Base-by-base conservation (phyloP, 345 rosid species). In the Brassica juncea region DNA sequence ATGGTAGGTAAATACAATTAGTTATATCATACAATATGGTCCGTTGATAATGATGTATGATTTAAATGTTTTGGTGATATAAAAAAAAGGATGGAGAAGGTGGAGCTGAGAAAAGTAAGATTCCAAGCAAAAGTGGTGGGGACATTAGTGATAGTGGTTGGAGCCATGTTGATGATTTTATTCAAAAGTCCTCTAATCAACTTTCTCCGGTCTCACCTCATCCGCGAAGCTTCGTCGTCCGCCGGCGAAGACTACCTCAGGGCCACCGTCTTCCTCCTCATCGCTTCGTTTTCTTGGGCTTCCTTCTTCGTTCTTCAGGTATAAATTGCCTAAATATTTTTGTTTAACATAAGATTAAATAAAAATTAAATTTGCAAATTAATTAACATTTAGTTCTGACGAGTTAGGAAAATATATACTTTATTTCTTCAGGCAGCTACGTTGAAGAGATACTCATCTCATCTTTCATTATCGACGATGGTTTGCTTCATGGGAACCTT, bases 281-380 rank as follows among this genome's bases (percentile, higher is more conserved):
- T 94, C 10, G 97, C 97, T 79, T 91, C 97, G 4, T 80, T 94
- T 11, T 94, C 99, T 4, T 94, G 99, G 99, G 89, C 99, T 30
- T 88, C 88, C n/a, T 84, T 91, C 69, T 94, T 92, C 49, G 90
- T 94, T 49, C 79, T 94, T 55, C 98, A 94, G 86, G 98, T 82
- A 61, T 2, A 42, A 42, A 42, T 42, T 42, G 4, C 11, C 52
- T 42, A 42, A 42, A 10, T 42, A 8, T 42, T 10, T 9, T n/a
- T 49, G 16, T 15, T 4, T 49, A 14, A 14, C 1, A 49, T 4
- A 5, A 47, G 19, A 5, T n/a, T 5, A 52, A 52, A 52, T 52
- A 52, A 19, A 52, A 15, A n/a, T 52, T 15, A 5, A 6, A 1
- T 52, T 52, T 52, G 57, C 57, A n/a, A 5, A 1, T 52, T 5